phyloP scores from a whole-genome alignment of 768 basidiomycete genomes.

The Boletus rufocinnamomeus region DNA sequence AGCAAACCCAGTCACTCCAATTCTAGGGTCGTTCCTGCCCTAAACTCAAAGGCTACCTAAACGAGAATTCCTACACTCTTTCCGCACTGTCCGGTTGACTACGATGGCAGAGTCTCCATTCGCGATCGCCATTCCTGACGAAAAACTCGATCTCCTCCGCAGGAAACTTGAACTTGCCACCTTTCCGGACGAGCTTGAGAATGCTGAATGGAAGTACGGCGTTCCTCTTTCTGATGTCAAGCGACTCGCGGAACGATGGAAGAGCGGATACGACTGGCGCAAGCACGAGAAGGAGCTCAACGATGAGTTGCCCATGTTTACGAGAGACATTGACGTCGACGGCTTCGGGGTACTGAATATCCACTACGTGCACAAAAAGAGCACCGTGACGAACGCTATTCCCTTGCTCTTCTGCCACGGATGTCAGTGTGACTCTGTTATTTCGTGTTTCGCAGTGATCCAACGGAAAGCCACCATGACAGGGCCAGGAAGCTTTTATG shows the following conservation, averaged over 20 bases:
- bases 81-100: too few relatives aligned
- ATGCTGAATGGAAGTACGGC: neutral
- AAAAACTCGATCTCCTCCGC: too few relatives aligned
- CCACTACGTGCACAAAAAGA: neutral
- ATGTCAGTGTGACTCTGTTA: neutral
- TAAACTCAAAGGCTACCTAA: too few relatives aligned
- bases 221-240: neutral
- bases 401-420: neutral
- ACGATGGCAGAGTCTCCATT: too few relatives aligned
- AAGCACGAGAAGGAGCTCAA: neutral
- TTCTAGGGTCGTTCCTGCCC: too few relatives aligned
- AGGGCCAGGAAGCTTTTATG: slow-evolving; percentile 64
- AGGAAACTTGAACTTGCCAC: neutral
- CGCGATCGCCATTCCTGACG: too few relatives aligned
- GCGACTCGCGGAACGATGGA: neutral
- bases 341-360: neutral
- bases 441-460: neutral
- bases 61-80: too few relatives aligned
- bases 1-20: too few relatives aligned
- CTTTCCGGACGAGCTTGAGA: neutral
- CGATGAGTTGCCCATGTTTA: neutral
- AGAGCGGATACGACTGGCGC: neutral
- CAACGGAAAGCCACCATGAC: neutral
- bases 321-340: neutral
- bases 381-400: neutral